These are phyloP conservation scores for Nasturtium officinale DNA, from an alignment of 345 rosid genomes.

Conservation along the genomic window DNA sequence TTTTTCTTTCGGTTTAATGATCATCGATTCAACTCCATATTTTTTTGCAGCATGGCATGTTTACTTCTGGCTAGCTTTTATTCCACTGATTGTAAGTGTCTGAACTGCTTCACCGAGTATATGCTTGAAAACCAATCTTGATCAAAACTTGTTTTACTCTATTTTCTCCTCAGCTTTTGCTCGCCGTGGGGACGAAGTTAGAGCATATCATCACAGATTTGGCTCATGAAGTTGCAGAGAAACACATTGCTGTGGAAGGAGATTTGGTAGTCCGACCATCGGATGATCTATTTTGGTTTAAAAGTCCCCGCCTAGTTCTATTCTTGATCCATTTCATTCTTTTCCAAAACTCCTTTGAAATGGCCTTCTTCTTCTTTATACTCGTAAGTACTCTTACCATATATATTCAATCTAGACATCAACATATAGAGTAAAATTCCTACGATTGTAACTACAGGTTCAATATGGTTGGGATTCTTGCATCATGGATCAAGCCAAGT, in stretches of 20 bases:
- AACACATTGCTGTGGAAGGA: constrained; percentile 66
- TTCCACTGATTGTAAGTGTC: constrained; percentile 68
- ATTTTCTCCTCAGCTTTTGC: constrained; percentile 56
- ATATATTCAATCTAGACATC: background rate
- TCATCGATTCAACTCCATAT: background rate
- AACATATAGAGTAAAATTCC: background rate
- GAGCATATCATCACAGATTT: constrained; percentile 73
- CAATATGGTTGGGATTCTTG: constrained; percentile 75
- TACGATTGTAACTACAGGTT: constrained; percentile 47
- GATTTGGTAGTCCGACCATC: constrained; percentile 76
- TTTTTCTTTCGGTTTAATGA: background rate
- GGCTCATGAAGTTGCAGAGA: constrained; percentile 75
- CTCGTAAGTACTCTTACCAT: constrained; percentile 48
- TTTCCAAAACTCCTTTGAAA: constrained; percentile 87
- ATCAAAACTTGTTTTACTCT: background rate
- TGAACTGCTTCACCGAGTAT: background rate
- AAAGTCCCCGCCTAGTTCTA: constrained; percentile 59
- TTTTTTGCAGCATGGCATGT: constrained; percentile 75
- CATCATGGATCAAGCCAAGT: constrained; percentile 68
- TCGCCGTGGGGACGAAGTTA: constrained; percentile 75
- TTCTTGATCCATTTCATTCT: constrained; percentile 72
- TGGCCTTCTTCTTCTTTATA: constrained; percentile 79
- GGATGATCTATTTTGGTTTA: constrained; percentile 80
- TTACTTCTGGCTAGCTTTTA: constrained; percentile 74
- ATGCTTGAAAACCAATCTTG: background rate